A percentile compares a stretch with the other conserved stretches of the same genome.
phyloP scores from a whole-genome alignment of 208 protist genomes.

The Entamoeba histolytica region DNA sequence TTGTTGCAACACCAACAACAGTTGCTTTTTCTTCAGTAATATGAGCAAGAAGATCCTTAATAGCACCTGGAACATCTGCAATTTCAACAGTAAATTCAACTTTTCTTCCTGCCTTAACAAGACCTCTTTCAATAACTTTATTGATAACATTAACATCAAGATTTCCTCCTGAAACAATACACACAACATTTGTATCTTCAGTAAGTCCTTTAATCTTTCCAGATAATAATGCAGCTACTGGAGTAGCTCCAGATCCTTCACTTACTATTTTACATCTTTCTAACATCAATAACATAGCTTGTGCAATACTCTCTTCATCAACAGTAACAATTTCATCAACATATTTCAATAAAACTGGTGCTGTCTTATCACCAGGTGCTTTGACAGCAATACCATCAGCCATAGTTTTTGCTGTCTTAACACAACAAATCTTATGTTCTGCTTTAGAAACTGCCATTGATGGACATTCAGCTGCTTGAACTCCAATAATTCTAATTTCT shows the following conservation, averaged over 20 bases:
- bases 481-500: neutral
- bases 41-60: neutral
- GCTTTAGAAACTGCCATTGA: neutral
- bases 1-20: neutral
- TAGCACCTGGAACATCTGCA: neutral
- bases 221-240: neutral
- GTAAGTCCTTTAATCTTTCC: neutral
- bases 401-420: neutral
- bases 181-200: neutral
- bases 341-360: neutral
- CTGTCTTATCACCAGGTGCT: neutral
- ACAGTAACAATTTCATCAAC: constrained; percentile 6
- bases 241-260: constrained; percentile 6
- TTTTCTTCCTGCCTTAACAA: neutral
- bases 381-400: constrained; percentile 13
- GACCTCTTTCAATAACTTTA: neutral
- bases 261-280: neutral
- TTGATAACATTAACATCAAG: neutral
- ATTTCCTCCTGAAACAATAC: neutral
- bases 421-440: neutral
- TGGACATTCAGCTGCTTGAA: neutral
- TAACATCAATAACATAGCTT: neutral
- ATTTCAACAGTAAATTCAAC: neutral
- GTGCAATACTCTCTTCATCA: neutral
- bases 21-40: neutral